phyloP scores from a whole-genome alignment of 352 stramenopile species.

The Globisporangium rhizosaccharum region DNA sequence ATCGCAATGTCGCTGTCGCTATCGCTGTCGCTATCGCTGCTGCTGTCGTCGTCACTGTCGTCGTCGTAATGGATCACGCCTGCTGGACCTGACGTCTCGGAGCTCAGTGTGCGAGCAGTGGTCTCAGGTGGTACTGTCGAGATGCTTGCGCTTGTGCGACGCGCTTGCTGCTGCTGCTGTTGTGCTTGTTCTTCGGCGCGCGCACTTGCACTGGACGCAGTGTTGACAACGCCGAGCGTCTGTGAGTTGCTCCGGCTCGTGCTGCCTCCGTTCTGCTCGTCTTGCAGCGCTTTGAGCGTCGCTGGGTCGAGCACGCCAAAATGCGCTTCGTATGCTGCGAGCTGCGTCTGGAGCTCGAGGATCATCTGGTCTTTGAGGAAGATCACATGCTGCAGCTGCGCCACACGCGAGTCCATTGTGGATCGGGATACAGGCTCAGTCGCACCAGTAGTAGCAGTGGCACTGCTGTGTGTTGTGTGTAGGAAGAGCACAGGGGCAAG shows the following conservation, averaged over 20 bases:
- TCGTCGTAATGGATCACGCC: not conserved
- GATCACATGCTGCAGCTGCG: slow-evolving; percentile 77
- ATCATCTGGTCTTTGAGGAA: slow-evolving; percentile 85
- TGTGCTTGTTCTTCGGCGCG: slow-evolving; percentile 10
- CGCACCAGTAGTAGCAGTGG: not conserved
- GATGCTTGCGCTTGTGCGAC: not conserved
- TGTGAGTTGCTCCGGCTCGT: slow-evolving; percentile 3
- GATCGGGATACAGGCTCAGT: not conserved
- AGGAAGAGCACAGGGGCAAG: not conserved
- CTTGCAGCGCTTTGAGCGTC: slow-evolving; percentile 24
- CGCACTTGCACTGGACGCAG: slow-evolving; percentile 7
- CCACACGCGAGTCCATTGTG: slow-evolving; percentile 44
- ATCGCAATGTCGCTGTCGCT: not conserved
- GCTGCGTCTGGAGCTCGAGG: slow-evolving; percentile 60
- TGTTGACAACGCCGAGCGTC: slow-evolving; percentile 13
- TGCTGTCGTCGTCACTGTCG: not conserved
- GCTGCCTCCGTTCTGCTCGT: slow-evolving; percentile 11
- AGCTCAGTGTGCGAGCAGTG: not conserved
- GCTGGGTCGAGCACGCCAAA: slow-evolving; percentile 43
- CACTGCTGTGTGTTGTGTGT: not conserved
- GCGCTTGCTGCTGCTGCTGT: slow-evolving; percentile 4
- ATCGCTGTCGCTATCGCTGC: not conserved
- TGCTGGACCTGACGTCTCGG: not conserved
- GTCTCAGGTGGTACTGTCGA: not conserved
- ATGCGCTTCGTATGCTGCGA: slow-evolving; percentile 50